A percentile compares a stretch with the other conserved stretches of the same genome.
Conservation (phyloP, 2,329 filamentous ascomycete species). For the Fusarium pseudocircinatum region DNA sequence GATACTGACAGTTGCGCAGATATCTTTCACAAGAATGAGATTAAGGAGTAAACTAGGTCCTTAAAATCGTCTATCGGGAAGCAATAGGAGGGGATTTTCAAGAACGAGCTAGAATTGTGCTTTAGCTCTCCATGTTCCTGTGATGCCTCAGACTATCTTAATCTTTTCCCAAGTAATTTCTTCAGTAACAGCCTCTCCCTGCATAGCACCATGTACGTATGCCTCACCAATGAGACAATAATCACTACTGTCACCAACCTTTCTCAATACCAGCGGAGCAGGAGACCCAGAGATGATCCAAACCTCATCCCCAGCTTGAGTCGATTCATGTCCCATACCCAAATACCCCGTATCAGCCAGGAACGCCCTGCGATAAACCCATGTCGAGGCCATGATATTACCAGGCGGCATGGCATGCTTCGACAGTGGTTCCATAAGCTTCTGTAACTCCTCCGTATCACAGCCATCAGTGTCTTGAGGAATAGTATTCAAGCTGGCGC, state of each 20-base stretch:
- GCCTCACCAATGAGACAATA: neutral
- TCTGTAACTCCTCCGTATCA: neutral
- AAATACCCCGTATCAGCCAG: neutral
- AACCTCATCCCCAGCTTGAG: neutral
- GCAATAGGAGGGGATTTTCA: too few relatives aligned
- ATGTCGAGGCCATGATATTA: neutral
- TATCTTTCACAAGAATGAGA: conserved; percentile 17
- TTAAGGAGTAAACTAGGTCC: neutral
- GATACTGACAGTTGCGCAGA: neutral
- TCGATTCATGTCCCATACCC: neutral
- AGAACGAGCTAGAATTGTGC: too few relatives aligned
- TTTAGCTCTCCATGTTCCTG: too few relatives aligned
- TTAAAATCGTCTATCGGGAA: too few relatives aligned
- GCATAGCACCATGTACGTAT: neutral
- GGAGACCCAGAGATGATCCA: neutral
- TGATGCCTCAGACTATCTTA: neutral
- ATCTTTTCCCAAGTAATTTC: neutral
- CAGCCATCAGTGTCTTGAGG: neutral
- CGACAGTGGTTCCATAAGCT: fast-evolving
- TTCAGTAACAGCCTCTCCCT: neutral
- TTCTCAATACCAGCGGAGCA: neutral
- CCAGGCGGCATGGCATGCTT: neutral
- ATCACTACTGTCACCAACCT: fast-evolving
- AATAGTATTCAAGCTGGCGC: fast-evolving
- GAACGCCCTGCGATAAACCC: fast-evolving